Conservation (phyloP, 2,329 filamentous ascomycete species). For the Colletotrichum theobromicola region DNA sequence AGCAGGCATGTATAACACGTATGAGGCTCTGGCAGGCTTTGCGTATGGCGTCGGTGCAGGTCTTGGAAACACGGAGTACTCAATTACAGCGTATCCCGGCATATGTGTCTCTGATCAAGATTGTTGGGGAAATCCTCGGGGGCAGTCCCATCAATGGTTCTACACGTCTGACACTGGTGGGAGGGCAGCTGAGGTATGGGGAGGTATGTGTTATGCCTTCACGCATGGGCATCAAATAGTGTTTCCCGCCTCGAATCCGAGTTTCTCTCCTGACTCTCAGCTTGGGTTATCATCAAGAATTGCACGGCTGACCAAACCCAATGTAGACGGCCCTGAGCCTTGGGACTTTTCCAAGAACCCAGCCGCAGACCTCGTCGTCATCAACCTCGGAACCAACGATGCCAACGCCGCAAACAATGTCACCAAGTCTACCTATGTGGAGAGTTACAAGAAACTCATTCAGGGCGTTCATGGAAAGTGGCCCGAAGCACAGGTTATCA, state of each 20-base stretch:
- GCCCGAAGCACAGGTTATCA: conserved; percentile 48
- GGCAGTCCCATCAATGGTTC: conserved; percentile 62
- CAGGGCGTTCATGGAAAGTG: conserved; percentile 51
- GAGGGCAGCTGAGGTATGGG: conserved; percentile 48
- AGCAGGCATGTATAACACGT: conserved; percentile 61
- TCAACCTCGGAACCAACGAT: conserved; percentile 54
- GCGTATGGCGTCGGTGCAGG: conserved; percentile 61
- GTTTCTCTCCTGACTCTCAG: not conserved
- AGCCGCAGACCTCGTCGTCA: conserved; percentile 48
- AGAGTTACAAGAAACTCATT: conserved; percentile 48
- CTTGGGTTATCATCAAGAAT: not conserved
- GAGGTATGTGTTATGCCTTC: conserved; percentile 35
- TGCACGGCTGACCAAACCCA: not conserved
- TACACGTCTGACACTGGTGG: conserved; percentile 59
- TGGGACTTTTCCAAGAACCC: conserved; percentile 50
- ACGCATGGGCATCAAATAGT: not conserved
- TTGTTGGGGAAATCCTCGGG: conserved; percentile 58
- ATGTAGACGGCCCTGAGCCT: conserved; percentile 43
- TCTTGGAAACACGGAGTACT: conserved; percentile 63
- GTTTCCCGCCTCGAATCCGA: not conserved
- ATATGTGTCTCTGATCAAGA: conserved; percentile 61
- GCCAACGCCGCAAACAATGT: conserved; percentile 47
- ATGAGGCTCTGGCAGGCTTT: conserved; percentile 62
- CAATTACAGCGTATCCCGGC: conserved; percentile 62
- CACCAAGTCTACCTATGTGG: conserved; percentile 40